Evolutionary conservation across 768 basidiomycete genomes (phyloP).

Genomic region (Nevesoporus exiguus): DNA sequence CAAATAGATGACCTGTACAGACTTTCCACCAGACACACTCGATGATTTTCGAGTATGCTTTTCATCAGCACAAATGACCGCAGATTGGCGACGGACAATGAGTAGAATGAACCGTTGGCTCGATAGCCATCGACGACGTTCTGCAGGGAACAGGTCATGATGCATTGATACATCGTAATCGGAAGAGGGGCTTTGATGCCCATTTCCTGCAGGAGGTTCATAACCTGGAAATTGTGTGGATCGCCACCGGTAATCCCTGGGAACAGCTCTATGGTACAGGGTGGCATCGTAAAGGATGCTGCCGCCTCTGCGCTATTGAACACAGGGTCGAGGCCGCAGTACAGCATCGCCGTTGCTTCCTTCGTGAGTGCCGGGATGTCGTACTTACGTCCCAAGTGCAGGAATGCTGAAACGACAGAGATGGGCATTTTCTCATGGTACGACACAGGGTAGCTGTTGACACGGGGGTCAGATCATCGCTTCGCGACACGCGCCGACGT

Average conservation of each 20-base stretch:
- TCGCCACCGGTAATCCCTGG: background rate
- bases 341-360: constrained; percentile 9
- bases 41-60: too few species aligned
- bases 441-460: constrained; percentile 1
- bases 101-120: background rate
- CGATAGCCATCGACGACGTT: constrained; percentile 4
- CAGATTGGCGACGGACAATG: constrained; percentile 6
- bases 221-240: constrained; percentile 16
- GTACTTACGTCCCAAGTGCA: constrained; percentile 22
- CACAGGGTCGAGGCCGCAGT: background rate
- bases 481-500: too few species aligned
- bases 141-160: background rate
- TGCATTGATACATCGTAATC: constrained; percentile 8
- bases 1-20: too few species aligned
- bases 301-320: too few species aligned
- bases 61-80: background rate
- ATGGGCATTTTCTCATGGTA: background rate
- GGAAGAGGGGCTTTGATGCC: constrained; percentile 3
- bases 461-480: too few species aligned
- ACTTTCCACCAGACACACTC: too few species aligned
- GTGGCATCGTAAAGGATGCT: background rate
- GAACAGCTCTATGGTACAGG: background rate
- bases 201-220: constrained; percentile 12
- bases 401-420: background rate
- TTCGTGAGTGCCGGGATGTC: constrained; percentile 1